Conservation (phyloP, 306 rosid species). For the Cicer pinnatifidum region DNA sequence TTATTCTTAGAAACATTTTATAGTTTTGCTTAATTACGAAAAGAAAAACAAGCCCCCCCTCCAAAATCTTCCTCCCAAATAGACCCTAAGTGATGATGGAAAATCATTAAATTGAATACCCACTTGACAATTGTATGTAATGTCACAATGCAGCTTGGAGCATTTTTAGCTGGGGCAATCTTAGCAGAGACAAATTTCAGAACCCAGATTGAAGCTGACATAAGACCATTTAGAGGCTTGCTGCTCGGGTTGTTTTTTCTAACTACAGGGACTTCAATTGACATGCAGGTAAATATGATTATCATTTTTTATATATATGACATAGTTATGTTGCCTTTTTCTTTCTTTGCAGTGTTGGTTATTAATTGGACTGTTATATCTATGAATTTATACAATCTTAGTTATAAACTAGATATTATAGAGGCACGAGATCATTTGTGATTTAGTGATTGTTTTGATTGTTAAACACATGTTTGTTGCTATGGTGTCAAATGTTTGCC, state of each 20-base stretch:
- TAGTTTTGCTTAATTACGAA: no score
- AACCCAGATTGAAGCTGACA: constrained; percentile 99
- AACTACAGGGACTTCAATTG: constrained; percentile 91
- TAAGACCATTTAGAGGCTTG: constrained; percentile 97
- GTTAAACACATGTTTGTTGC: neutral
- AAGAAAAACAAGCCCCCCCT: no score
- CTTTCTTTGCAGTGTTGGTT: constrained; percentile 22
- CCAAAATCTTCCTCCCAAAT: no score
- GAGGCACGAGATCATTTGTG: constrained; percentile 14
- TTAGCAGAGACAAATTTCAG: constrained; percentile 98
- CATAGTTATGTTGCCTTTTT: constrained; percentile 22
- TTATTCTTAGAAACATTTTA: no score
- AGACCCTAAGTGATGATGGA: neutral
- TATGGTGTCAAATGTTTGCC: neutral
- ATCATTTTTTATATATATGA: constrained; percentile 13
- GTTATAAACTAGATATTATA: constrained; percentile 37
- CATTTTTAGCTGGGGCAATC: constrained; percentile 96
- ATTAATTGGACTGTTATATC: constrained; percentile 21
- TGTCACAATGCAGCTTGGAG: constrained; percentile 84
- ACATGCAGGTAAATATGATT: constrained; percentile 70
- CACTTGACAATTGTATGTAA: constrained; percentile 38
- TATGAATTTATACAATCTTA: constrained; percentile 19
- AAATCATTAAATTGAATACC: constrained; percentile 29
- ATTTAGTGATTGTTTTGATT: constrained; percentile 8
- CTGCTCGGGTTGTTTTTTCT: constrained; percentile 94